Base-by-base conservation (phyloP, 305 asterid species). In the Fraxinus velutina region DNA sequence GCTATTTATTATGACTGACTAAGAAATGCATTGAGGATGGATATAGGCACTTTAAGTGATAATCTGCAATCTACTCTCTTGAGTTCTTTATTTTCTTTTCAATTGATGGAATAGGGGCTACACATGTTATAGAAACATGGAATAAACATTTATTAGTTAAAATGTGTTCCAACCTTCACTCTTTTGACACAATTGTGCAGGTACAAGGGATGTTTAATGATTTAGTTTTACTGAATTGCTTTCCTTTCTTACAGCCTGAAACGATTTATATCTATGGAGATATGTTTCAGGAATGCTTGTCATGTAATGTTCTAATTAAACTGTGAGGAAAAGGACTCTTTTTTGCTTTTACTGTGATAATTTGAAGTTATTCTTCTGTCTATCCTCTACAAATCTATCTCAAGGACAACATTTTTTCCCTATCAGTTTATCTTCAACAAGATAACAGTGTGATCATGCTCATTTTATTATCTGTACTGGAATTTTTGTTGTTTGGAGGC, bases 1-100 rank as follows among this genome's bases (percentile, higher is more conserved):
- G 55, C 60, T 74, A 66, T 75, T 81, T 32, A 55, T 77, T 62
- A 32, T 83, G 55, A 27, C 73, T 30, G 72, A 21, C 72, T 62
- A 62, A 32, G 70, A 62, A 21, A 21, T 62, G 15, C 32, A 21
- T 62, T 21, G 72, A 62, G 72, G 72, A 22, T 62, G 29, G 6
- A 21, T 52, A 62, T 21, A 62, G 30, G 32, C 72, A 22, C 72
- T 62, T 22, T 30, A 62, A 5, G 30, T 22, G 12, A 62, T 22
- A 62, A 62, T 8, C 15, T 62, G 72, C 72, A 22, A 62, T 22
- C n/a, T 62, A 24, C n/a, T 10, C 7, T 66, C 36, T 66, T 12
- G 73, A 12, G 29, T 66, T 66, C 73, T 12, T 27, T 66, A 27
- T 24, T 24, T 66, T 12, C 17, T 66, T 66, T 66, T 29, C 17